Base-by-base conservation (phyloP, 495 filamentous ascomycete genomes). In the Xylaria intraflava region DNA sequence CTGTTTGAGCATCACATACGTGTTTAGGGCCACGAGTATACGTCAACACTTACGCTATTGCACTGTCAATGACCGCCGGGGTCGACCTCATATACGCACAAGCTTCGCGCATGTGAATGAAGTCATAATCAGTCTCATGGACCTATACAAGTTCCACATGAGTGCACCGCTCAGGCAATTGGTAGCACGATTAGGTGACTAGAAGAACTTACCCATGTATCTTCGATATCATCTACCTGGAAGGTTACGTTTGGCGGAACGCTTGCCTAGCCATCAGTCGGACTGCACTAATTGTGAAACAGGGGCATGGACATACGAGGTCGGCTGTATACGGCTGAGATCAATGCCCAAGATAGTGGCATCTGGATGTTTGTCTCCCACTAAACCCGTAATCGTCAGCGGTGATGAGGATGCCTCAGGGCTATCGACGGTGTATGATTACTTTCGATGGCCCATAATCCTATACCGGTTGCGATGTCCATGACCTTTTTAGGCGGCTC, bases 271-370 rank as follows among this genome's bases (percentile, higher is more conserved):
- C n/a, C 19, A 45, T 52, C 29, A 53, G 47, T 35, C 40, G 16
- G 8, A 20, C 50, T 43, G 19, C 20, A 29, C 14, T 26, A 52
- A 38, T 44, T 31, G 19, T 16, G 11, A 30, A 23, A 31, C 17
- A 6, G 35, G 8, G 26, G 24, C 20, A 44, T 24, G 26, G 49
- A 52, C 48, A 16, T 46, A 53, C 55, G 48, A 58, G 24, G 49
- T 46, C 10, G 70, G 70, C 42, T 75, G 73, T 53, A 73, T 69
- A 2, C 80, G 74, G 46, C 75, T 78, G 1, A 83, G 68, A 40
- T 66, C 64, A 12, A 66, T 35, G 45, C 62, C 62, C 0, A 60
- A 20, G 17, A 68, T 52, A 6, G 31, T 44, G n/a, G 51, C 27
- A n/a, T 64, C 57, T 40, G 54, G 54, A 39, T 38, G 36, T 44